Evolutionary conservation across 495 filamentous ascomycete genomes (phyloP).

Genomic region (Amphirosellinia nigrospora): DNA sequence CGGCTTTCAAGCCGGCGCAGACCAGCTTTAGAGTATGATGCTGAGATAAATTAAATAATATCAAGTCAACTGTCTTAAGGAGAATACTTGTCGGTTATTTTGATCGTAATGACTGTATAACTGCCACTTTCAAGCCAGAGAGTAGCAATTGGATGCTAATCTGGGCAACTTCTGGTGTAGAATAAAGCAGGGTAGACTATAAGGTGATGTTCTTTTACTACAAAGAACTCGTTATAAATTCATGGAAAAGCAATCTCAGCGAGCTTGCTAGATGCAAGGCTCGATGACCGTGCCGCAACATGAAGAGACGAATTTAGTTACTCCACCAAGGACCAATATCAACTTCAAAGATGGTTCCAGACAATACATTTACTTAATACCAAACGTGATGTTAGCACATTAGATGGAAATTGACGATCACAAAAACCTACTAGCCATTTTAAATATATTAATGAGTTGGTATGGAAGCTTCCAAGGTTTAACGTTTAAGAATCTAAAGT

Average conservation of each 20-base stretch:
- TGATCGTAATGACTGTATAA: neutral
- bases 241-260: neutral
- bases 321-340: neutral
- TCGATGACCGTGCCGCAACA: neutral
- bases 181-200: neutral
- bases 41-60: neutral
- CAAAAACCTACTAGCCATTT: neutral
- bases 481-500: no score
- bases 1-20: neutral
- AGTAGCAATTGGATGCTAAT: neutral
- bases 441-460: no score
- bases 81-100: neutral
- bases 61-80: neutral
- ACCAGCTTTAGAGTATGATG: neutral
- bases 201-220: neutral
- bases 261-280: neutral
- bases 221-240: neutral
- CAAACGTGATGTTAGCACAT: neutral
- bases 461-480: no score
- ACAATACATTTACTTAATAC: neutral
- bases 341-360: neutral
- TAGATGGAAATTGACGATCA: neutral
- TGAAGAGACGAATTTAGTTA: neutral
- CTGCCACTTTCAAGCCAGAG: neutral
- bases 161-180: neutral